These are phyloP conservation scores for Fusarium paranaense DNA, from an alignment of 2,329 filamentous ascomycete genomes.

Conservation along the genomic window DNA sequence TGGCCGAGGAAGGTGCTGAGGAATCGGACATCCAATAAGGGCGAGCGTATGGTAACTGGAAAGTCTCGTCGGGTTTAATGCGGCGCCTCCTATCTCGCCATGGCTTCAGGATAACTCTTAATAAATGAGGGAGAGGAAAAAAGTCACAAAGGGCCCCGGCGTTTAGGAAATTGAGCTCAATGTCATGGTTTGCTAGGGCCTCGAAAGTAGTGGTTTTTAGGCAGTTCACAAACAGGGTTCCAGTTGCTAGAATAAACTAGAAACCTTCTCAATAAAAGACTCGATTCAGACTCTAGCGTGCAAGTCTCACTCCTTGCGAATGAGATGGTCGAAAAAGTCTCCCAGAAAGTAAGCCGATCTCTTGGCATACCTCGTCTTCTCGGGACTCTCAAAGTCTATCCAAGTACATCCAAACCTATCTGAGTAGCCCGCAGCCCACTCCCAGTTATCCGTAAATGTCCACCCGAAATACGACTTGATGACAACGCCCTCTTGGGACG, in stretches of 20 bases:
- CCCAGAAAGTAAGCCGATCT: slow-evolving; percentile 38
- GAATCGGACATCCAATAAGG: not conserved
- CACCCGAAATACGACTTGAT: slow-evolving; percentile 56
- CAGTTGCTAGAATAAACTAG: not conserved
- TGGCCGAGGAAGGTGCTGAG: too few relatives aligned
- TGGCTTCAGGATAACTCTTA: not conserved
- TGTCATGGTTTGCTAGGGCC: not conserved
- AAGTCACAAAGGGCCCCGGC: not conserved
- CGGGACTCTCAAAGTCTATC: slow-evolving; percentile 49
- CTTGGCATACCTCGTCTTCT: slow-evolving; percentile 36
- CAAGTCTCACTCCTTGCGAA: slow-evolving; percentile 18
- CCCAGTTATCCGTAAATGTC: slow-evolving; percentile 58
- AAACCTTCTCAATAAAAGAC: not conserved
- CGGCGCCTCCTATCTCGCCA: not conserved
- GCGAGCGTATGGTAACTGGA: not conserved
- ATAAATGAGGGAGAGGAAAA: not conserved
- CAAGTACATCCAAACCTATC: slow-evolving; percentile 56
- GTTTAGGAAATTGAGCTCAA: not conserved
- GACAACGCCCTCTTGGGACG: slow-evolving; percentile 51
- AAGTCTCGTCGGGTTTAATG: not conserved
- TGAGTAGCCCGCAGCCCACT: slow-evolving; percentile 56
- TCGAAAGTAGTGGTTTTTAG: not conserved
- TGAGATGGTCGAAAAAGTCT: slow-evolving; percentile 32
- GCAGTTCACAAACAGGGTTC: not conserved
- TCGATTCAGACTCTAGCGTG: not conserved